phyloP scores from a whole-genome alignment of 176 grass and related monocot genomes.

The Alloteropsis semialata region DNA sequence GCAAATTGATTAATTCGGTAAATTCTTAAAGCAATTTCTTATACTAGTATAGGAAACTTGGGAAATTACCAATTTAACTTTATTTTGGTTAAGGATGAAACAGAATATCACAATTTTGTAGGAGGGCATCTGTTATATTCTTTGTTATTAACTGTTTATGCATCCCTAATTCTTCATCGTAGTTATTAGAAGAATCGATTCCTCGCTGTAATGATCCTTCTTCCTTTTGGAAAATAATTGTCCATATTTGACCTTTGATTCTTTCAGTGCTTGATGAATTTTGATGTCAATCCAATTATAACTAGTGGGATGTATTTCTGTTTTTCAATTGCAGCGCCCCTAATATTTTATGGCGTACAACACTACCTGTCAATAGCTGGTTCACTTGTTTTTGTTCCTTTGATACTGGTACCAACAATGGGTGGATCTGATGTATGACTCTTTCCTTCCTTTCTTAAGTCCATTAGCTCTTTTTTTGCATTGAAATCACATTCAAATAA shows the following conservation, averaged over 20 bases:
- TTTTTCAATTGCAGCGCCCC: slow-evolving; percentile 54
- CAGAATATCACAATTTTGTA: neutral
- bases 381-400: slow-evolving; percentile 96
- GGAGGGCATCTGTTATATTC: neutral
- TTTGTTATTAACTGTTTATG: neutral
- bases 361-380: slow-evolving; percentile 96
- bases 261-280: slow-evolving; percentile 5
- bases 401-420: slow-evolving; percentile 94
- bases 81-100: slow-evolving; percentile 6
- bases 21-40: neutral
- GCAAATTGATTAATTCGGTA: neutral
- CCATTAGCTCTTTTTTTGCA: slow-evolving; percentile 23
- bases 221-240: neutral
- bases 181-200: neutral
- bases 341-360: slow-evolving; percentile 91
- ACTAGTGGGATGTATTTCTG: slow-evolving; percentile 15
- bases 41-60: neutral
- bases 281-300: slow-evolving; percentile 14
- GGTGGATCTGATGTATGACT: slow-evolving; percentile 88
- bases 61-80: neutral
- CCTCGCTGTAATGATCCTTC: neutral
- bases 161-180: neutral
- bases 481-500: slow-evolving; percentile 35
- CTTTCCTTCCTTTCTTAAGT: slow-evolving; percentile 32
- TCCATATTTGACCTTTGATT: neutral